Evolutionary conservation across 2,329 filamentous ascomycete genomes (phyloP).

Genomic region (Xylariales sp.): DNA sequence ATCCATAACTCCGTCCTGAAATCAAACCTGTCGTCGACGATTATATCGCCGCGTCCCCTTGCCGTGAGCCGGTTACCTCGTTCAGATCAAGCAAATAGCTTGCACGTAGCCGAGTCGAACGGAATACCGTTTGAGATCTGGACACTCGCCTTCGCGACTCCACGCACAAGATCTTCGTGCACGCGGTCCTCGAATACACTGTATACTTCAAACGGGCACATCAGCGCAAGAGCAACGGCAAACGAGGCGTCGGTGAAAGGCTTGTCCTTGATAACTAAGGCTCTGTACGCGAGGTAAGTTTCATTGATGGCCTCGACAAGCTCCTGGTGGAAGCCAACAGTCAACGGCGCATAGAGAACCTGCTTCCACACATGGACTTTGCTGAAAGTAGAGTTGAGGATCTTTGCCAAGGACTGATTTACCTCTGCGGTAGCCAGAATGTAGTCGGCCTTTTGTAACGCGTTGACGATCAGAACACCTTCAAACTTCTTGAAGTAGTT

Average conservation of each 20-base stretch:
- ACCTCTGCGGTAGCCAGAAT: not conserved
- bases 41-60: too few species aligned
- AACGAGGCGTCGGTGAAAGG: not conserved
- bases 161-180: not conserved
- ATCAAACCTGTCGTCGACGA: too few species aligned
- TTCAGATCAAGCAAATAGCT: too few species aligned
- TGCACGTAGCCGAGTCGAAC: too few species aligned
- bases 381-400: not conserved
- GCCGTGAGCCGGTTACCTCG: too few species aligned
- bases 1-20: too few species aligned
- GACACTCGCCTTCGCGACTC: too few species aligned
- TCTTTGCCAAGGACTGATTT: not conserved
- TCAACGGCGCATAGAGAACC: not conserved
- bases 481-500: not conserved
- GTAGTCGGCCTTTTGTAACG: conserved; percentile 1
- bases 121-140: too few species aligned
- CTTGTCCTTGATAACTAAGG: not conserved
- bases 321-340: not conserved
- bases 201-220: not conserved
- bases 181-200: not conserved
- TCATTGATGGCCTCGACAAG: not conserved
- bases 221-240: not conserved
- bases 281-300: not conserved
- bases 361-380: not conserved
- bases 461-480: not conserved